phyloP scores from a whole-genome alignment of 257 asterid genomes.

The Scutellaria baicalensis region DNA sequence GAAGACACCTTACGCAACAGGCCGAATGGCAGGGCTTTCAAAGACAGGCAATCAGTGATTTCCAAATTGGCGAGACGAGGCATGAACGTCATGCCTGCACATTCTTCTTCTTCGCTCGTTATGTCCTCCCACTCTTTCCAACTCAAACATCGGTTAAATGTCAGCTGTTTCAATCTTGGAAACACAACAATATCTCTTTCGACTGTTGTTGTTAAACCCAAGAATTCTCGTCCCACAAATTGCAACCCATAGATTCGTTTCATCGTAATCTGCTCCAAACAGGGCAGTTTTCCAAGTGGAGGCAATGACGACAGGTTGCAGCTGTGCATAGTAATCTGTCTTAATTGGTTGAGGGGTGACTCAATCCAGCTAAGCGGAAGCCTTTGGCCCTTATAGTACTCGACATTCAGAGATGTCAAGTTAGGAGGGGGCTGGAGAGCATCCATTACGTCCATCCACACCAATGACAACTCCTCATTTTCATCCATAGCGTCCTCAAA shows the following conservation, averaged over 20 bases:
- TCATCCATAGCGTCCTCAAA: too few relatives aligned
- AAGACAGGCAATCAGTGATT: not conserved
- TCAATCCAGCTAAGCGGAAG: too few relatives aligned
- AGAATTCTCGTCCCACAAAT: not conserved
- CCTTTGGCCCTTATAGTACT: too few relatives aligned
- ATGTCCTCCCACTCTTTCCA: not conserved
- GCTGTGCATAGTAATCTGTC: not conserved
- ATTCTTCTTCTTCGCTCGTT: not conserved
- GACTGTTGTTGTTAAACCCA: not conserved
- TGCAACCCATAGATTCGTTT: not conserved
- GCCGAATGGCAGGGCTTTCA: not conserved
- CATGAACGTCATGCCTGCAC: not conserved
- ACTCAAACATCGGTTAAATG: fast-evolving
- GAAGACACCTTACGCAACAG: not conserved
- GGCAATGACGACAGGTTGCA: not conserved
- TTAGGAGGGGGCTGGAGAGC: too few relatives aligned
- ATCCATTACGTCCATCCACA: too few relatives aligned
- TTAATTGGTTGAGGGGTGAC: too few relatives aligned
- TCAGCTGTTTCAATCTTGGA: not conserved
- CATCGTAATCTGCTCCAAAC: too few relatives aligned
- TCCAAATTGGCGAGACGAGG: not conserved
- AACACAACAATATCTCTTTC: not conserved
- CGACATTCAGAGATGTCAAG: too few relatives aligned
- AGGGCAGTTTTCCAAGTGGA: not conserved
- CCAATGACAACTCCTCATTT: too few relatives aligned